phyloP scores from a whole-genome alignment of 495 filamentous ascomycete genomes.

The Daldinia childiae region DNA sequence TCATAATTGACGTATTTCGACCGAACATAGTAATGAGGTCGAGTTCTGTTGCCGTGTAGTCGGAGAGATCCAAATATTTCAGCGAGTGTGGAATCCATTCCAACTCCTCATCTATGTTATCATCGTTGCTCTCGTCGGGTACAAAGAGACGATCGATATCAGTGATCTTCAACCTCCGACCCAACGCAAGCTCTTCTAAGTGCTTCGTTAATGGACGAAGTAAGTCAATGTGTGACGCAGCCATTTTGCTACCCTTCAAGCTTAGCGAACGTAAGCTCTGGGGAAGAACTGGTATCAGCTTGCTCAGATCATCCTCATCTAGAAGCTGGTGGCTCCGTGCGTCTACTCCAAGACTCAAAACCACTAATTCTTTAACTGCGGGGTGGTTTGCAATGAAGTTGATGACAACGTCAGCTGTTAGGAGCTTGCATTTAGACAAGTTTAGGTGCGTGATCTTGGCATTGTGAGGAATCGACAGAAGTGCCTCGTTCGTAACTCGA shows the following conservation, averaged over 20 bases:
- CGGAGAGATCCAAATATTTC: constrained; percentile 76
- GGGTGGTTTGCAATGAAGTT: constrained; percentile 79
- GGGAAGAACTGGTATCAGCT: constrained; percentile 74
- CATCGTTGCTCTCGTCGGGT: constrained; percentile 53
- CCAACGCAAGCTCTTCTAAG: constrained; percentile 80
- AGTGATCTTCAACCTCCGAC: constrained; percentile 69
- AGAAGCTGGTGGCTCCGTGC: constrained; percentile 77
- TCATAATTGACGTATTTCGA: constrained; percentile 67
- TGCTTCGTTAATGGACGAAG: constrained; percentile 80
- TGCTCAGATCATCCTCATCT: constrained; percentile 69
- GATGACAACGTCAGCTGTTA: constrained; percentile 73
- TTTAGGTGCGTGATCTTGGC: constrained; percentile 83
- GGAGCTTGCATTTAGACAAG: constrained; percentile 75
- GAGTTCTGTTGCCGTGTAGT: constrained; percentile 69
- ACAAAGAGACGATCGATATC: constrained; percentile 70
- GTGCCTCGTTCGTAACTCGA: constrained; percentile 75
- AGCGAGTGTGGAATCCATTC: constrained; percentile 70
- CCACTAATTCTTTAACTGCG: constrained; percentile 72
- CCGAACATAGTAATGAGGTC: constrained; percentile 70
- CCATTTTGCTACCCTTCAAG: constrained; percentile 78
- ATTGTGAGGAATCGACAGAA: constrained; percentile 74
- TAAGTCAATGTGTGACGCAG: constrained; percentile 67
- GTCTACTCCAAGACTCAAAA: constrained; percentile 79
- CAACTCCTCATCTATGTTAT: constrained; percentile 44
- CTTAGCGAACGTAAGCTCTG: constrained; percentile 76